Base-by-base conservation (phyloP, 2,329 filamentous ascomycete genomes). In the Exophiala dermatitidis region DNA sequence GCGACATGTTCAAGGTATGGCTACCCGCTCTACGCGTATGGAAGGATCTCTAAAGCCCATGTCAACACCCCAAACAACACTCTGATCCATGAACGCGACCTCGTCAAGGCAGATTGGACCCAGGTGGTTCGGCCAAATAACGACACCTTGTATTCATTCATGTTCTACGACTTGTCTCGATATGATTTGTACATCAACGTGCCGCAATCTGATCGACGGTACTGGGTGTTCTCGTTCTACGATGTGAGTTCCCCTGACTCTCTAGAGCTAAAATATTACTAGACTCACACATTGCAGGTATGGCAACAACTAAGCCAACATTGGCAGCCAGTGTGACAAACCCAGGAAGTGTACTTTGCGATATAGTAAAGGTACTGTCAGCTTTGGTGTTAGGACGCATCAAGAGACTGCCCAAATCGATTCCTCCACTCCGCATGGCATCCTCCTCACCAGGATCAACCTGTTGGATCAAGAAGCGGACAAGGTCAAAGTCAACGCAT, bases 71-170 rank as follows among this genome's bases (percentile, higher is more conserved):
- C 7, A 36, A 57, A 48, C 31, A 57, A 59, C 46, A 40, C 58
- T 0, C 42, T 58, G 28, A 7, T 38, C 60, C 33, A 60, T 56
- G 2, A 52, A 60, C 5, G 64, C 65, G 30, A 60, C 66, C 41
- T 46, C n/a, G 33, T n/a, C 7, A 36, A 7, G 7, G 7, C 33
- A 7, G 33, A 36, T 7, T 36, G 7, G 7, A 36, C 33, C 7
- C 7, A n/a, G 7, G 33, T 36, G 33, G 33, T 36, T n/a, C 33
- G 33, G n/a, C 33, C 33, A 36, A 36, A 36, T n/a, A 36, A 36
- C n/a, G 33, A 36, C n/a, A 36, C 33, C 33, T n/a, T 36, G 7
- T 36, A 36, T 36, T 36, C 33, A n/a, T 7, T 36, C 7, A n/a
- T 36, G n/a, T 36, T 36, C 7, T 29, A 10, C 4, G 46, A 38